phyloP scores from a whole-genome alignment of 352 stramenopile species.

The Thalassiosira hispida region DNA sequence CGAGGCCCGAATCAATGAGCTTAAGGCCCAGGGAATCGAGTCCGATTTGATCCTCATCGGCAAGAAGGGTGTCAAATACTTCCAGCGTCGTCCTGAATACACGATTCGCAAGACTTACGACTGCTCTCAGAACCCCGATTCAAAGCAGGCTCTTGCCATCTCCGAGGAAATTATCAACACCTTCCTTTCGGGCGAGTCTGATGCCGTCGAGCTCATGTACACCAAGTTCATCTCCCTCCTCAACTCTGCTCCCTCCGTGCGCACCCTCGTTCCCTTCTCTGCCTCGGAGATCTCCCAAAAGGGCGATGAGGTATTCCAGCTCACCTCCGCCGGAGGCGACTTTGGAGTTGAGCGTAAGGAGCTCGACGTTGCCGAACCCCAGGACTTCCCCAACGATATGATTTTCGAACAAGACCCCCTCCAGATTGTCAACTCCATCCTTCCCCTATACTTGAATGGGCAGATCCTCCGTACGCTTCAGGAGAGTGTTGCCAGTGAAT shows the following conservation, averaged over 20 bases:
- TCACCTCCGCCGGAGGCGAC: conserved; percentile 84
- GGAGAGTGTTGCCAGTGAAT: conserved; percentile 88
- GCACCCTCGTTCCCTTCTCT: conserved; percentile 88
- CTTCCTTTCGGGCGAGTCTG: conserved; percentile 86
- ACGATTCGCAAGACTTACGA: conserved; percentile 83
- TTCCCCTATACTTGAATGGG: conserved; percentile 88
- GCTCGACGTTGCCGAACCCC: conserved; percentile 74
- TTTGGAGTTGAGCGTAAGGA: conserved; percentile 84
- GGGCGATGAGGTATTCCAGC: conserved; percentile 89
- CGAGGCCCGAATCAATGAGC: conserved; percentile 84
- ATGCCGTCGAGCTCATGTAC: conserved; percentile 89
- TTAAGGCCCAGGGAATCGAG: conserved; percentile 83
- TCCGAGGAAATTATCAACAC: conserved; percentile 85
- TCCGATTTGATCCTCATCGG: conserved; percentile 86
- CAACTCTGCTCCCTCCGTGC: conserved; percentile 81
- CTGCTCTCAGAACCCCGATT: conserved; percentile 84
- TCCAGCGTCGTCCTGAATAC: conserved; percentile 75
- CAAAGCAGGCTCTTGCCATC: conserved; percentile 85
- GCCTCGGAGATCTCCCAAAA: conserved; percentile 86
- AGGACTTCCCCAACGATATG: conserved; percentile 88
- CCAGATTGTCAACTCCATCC: conserved; percentile 89
- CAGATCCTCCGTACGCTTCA: conserved; percentile 88
- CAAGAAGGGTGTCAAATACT: conserved; percentile 88
- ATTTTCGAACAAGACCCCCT: conserved; percentile 90
- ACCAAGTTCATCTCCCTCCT: conserved; percentile 90